Evolutionary conservation across 768 basidiomycete species (phyloP), one percentile per base, ranked within the genome.

Genomic region (Coprinopsis sp.): DNA sequence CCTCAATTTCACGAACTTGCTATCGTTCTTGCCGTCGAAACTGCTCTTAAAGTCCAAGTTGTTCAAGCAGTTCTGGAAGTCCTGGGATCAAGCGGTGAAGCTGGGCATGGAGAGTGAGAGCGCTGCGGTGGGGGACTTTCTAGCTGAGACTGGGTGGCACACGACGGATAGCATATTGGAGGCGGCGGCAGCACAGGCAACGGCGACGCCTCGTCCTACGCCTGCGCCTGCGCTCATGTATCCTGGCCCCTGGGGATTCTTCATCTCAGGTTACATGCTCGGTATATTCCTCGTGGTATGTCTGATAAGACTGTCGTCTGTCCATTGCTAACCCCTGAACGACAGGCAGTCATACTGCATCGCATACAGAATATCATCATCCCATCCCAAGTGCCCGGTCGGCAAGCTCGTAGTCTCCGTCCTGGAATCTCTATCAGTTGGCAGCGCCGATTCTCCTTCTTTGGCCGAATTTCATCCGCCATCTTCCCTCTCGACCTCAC

Each of bases 291-390:
- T 81, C 25, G 78, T 87, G 79, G 86, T 85, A 52, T 57, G 71
- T 62, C 6, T 16, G 10, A 22, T n/a, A 13, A 10, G 25, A 34
- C 38, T 43, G 2, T 37, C 16, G 29, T 11, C 31, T 31, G 38
- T 22, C 33, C n/a, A n/a, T 24, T 39, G 6, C 28, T 31, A 25
- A 37, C 10, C 25, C 23, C 42, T 19, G 18, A 25, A 39, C 41
- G 41, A n/a, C 54, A 87, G 85, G 82, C 79, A 11, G 64, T 90
- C 38, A 57, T 89, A 23, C 63, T 88, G 48, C 84, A 89, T 54
- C 76, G 87, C 23, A 84, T 90, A 48, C 87, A 88, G 54, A 81
- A 89, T 59, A 77, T 87, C 33, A 80, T 88, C 36, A 78, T 86
- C 0, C 87, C 87, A 11, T 76, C 82, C 28, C 76, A 77, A 2